A percentile compares a stretch with the other conserved stretches of the same genome.
Conservation (phyloP, 768 basidiomycete genomes). For the Podaxis sp. region DNA sequence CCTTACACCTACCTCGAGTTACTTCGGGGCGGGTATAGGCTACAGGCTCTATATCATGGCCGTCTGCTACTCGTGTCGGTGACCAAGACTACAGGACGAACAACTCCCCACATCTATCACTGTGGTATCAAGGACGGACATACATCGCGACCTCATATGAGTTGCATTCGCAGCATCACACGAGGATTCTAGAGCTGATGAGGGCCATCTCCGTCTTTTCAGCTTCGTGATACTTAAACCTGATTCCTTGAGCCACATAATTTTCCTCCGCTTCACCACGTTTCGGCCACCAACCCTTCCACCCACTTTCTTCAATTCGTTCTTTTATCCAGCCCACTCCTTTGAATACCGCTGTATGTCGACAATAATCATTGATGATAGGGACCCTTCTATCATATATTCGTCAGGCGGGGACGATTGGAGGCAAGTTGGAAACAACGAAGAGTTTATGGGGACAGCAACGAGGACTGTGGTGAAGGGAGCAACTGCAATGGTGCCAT, state of each 20-base stretch:
- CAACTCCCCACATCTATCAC: neutral
- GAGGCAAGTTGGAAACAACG: neutral
- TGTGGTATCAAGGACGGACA: neutral
- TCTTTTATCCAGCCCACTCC: neutral
- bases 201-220: neutral
- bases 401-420: neutral
- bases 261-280: neutral
- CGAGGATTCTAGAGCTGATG: neutral
- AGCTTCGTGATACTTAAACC: neutral
- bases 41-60: too few species aligned
- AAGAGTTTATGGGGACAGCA: neutral
- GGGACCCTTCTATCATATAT: neutral
- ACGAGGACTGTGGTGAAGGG: neutral
- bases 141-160: neutral
- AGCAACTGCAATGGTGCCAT: neutral
- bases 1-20: too few species aligned
- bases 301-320: neutral
- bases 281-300: neutral
- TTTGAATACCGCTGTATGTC: neutral
- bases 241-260: neutral
- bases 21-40: too few species aligned
- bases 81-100: slow-evolving; percentile 2
- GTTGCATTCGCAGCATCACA: neutral
- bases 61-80: too few species aligned
- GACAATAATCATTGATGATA: neutral